Evolutionary conservation across 495 filamentous ascomycete genomes (phyloP), one percentile per base, ranked within the genome.

Genomic region (Oleoguttula mirabilis): DNA sequence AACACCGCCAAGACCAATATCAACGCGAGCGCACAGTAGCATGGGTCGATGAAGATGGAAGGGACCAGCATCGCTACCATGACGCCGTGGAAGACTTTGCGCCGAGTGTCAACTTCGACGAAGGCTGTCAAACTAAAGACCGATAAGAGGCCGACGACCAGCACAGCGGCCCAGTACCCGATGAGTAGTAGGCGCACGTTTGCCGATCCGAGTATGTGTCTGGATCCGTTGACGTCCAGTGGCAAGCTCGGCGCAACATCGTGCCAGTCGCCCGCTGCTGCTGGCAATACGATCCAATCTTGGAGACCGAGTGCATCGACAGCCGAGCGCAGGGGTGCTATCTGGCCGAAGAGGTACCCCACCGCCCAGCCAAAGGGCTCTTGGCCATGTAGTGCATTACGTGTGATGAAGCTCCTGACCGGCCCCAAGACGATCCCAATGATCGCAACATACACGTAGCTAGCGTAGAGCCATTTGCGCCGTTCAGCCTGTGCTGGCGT

Each of bases 81-180:
- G 76, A 86, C 94, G 48, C 88, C 90, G 60, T 99, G 90, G 61
- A 99, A 99, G 8, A 99, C 82, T 61, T 99, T 99, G 27, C 90
- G 76, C n/a, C 90, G 74, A 2, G 90, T 99, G 61, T 99, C 92
- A 25, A 96, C 87, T 62, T 94, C 84, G 4, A 72, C 71, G 30
- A 25, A 33, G 20, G 33, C 19, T 27, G 79, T 81, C 20, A 95
- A 68, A 24, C 72, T 72, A 43, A 83, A 71, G 3, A 95, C 85
- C 2, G 82, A 61, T 2, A 71, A 62, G 30, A 98, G 66, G 1
- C 88, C 92, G 6, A 76, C 51, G 17, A 68, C 54, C 23, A 99
- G 66, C 23, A 90, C 72, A 31, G 59, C 22, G 7, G 77, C 19
- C 64, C 79, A 95, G 68, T 94, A 88, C 8, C 56, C 74, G 40